phyloP scores from a whole-genome alignment of 768 basidiomycete genomes.

The Suillus bovinus region DNA sequence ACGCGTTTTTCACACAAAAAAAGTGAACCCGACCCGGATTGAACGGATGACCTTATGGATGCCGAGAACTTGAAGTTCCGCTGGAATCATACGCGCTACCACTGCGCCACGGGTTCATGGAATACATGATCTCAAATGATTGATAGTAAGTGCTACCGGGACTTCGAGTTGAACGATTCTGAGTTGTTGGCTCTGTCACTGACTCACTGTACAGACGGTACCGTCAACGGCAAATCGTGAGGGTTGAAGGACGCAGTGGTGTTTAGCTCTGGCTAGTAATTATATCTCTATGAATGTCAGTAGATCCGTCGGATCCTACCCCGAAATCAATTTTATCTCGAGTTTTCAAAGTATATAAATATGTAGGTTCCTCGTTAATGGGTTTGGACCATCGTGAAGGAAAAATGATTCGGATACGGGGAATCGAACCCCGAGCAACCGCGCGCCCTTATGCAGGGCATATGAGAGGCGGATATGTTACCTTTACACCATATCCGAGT shows the following conservation, averaged over 20 bases:
- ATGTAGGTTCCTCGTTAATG: neutral
- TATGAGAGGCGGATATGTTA: slow-evolving; percentile 6
- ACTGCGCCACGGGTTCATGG: slow-evolving; percentile 19
- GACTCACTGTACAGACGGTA: no score
- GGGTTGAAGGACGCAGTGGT: neutral
- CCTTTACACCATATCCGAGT: slow-evolving; percentile 5
- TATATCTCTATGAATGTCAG: neutral
- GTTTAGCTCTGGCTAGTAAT: neutral
- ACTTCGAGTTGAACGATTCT: neutral
- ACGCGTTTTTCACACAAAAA: neutral
- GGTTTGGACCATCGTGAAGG: neutral
- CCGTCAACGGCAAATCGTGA: neutral
- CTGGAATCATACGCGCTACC: slow-evolving; percentile 39
- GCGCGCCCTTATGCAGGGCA: slow-evolving; percentile 22
- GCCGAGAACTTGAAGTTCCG: neutral
- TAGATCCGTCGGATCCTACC: neutral
- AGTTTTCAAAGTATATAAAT: no score
- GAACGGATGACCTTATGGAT: slow-evolving; percentile 52
- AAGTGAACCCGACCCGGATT: slow-evolving; percentile 36
- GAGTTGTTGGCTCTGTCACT: no score
- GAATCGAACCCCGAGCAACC: slow-evolving; percentile 61
- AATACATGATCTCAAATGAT: neutral
- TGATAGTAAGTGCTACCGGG: neutral
- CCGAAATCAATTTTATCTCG: no score
- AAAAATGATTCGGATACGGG: slow-evolving; percentile 44